These are phyloP conservation scores for Didymella arachidicola DNA, from an alignment of 2,329 filamentous ascomycete species.

Conservation along the genomic window DNA sequence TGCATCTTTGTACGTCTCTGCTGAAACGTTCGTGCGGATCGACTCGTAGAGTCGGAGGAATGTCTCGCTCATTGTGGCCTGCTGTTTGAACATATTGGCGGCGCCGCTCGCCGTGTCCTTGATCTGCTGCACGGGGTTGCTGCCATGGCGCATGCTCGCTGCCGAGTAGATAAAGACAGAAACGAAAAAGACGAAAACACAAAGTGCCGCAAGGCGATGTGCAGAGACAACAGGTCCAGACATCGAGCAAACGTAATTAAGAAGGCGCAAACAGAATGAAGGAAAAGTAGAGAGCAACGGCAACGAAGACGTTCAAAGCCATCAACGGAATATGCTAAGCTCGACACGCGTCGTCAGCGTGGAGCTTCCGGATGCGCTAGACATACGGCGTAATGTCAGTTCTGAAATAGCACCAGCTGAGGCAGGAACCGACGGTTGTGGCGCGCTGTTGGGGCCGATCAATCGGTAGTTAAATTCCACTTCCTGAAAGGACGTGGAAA, in stretches of 20 bases:
- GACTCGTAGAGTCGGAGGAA: constrained; percentile 23
- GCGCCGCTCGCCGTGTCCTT: constrained; percentile 26
- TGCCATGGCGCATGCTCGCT: constrained; percentile 20
- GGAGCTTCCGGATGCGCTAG: constrained; percentile 11
- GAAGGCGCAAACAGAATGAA: neutral
- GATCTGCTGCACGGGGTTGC: constrained; percentile 20
- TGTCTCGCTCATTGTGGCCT: constrained; percentile 17
- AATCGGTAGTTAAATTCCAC: neutral
- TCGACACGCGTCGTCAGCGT: constrained; percentile 1
- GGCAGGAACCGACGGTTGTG: neutral
- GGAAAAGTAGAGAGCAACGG: neutral
- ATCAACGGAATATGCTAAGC: neutral
- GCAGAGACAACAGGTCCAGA: constrained; percentile 7
- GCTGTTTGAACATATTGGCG: constrained; percentile 23
- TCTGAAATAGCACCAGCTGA: constrained; percentile 5
- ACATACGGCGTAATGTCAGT: neutral
- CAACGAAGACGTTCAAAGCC: neutral
- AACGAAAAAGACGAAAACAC: constrained; percentile 17
- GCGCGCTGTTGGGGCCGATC: neutral
- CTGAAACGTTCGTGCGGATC: constrained; percentile 23
- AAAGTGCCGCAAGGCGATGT: constrained; percentile 8
- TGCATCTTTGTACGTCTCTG: constrained; percentile 22
- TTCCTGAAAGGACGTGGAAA: neutral
- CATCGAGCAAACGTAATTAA: constrained; percentile 2
- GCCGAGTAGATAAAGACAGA: constrained; percentile 23